Evolutionary conservation across 768 basidiomycete species (phyloP), one percentile per base, ranked within the genome.

Genomic region (Mycena rosella): DNA sequence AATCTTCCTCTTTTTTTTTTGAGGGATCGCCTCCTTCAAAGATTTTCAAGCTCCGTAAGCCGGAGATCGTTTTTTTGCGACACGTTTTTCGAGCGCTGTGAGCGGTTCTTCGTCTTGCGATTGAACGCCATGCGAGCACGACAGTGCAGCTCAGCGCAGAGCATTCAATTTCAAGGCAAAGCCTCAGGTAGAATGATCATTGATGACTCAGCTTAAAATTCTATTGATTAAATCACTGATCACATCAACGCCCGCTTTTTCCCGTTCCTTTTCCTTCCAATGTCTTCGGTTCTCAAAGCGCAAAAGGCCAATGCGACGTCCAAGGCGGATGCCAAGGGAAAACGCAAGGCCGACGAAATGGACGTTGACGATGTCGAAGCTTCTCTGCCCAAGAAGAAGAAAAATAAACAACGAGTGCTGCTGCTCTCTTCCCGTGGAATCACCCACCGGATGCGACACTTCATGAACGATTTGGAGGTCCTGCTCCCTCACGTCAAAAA

Each of bases 401-500:
- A 89, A 78, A 96, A 98, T 84, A 98, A 96, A 86, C 97, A 99
- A 84, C 89, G 96, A 69, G 96, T 98, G 8, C 83, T 99, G 59
- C 78, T 99, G 74, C 88, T 98, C 55, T 95, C 93, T 45, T 99
- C 97, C 55, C 86, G 98, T 63, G 98, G 98, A 58, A 87, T 98
- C 61, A 98, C 96, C 22, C 93, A 96, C 79, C 88, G 98, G 29
- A 98, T 98, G 96, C 84, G 98, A 69, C 98, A 99, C 79, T 84
- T 99, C 65, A 96, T 98, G 95, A 93, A 91, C 72, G 98, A 99
- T 78, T 76, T 99, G 59, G 94, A 96, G 77, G 88, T 86, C 0
- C 82, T 99, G 30, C 78, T 99, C 13, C 98, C 98, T 7, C 98
- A 99, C 79, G 88, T 94, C 4, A 99, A 99, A 84, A 99, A 98